Evolutionary conservation across 768 basidiomycete genomes (phyloP).

Genomic region (Podaxis rugospora): DNA sequence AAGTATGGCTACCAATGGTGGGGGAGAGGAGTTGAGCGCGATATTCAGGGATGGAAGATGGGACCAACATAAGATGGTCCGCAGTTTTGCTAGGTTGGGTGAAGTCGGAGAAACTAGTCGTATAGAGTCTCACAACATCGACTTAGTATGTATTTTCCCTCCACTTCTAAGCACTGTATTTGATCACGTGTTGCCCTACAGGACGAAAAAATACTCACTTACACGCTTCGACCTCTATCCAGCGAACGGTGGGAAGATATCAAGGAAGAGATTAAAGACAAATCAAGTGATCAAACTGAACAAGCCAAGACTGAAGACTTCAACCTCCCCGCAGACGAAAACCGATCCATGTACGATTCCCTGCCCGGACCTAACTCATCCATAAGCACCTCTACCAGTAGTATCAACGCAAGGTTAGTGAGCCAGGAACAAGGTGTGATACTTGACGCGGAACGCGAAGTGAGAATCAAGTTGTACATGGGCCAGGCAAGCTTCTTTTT

Average conservation of each 20-base stretch:
- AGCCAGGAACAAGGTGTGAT: constrained; percentile 38
- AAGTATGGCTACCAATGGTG: constrained; percentile 16
- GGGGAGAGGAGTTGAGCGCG: constrained; percentile 30
- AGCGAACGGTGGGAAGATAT: constrained; percentile 39
- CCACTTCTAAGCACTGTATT: background rate
- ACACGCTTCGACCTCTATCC: constrained; percentile 42
- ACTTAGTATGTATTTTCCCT: constrained; percentile 26
- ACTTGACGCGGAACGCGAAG: constrained; percentile 63
- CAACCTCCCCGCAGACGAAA: background rate
- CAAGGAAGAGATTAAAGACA: constrained; percentile 25
- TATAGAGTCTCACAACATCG: constrained; percentile 26
- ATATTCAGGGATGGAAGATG: constrained; percentile 53
- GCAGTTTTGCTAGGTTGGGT: constrained; percentile 65
- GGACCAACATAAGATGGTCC: constrained; percentile 79
- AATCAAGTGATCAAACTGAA: background rate
- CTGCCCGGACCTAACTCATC: background rate
- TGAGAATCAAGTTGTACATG: constrained; percentile 68
- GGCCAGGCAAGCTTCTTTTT: constrained; percentile 46
- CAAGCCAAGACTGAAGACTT: background rate
- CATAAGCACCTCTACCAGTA: background rate
- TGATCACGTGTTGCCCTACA: constrained; percentile 14
- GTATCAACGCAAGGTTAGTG: background rate
- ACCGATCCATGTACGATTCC: background rate
- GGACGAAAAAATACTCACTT: constrained; percentile 38
- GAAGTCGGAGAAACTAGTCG: constrained; percentile 24